Base-by-base conservation (phyloP, 192 early-diverging fungal species). In the Mortierella alpina region DNA sequence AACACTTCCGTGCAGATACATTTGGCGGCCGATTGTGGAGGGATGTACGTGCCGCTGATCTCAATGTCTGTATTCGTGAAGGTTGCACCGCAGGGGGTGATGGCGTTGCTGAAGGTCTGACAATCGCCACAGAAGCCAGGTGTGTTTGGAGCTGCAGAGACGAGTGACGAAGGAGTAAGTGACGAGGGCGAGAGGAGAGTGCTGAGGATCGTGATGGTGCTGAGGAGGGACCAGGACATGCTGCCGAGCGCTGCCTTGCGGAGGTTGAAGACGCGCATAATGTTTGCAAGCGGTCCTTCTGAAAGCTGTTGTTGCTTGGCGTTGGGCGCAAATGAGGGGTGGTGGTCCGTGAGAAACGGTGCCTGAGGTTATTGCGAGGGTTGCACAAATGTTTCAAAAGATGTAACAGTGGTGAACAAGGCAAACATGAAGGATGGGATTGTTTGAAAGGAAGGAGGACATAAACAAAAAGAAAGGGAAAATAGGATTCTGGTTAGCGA, bases 121-220 rank as follows among this genome's bases (percentile, higher is more conserved):
- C 76, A 79, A 50, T 79, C 76, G n/a, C 64, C 59, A 57, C 76
- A 79, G 64, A 79, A 79, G 8, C 76, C 76, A 7, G 70, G 0
- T 11, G 59, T 6, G 4, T 13, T 22, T 18, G 54, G 42, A 9
- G 56, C 69, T n/a, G 69, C 76, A 17, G 52, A 48, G 23, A 54
- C 76, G 18, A 50, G 31, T 6, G 59, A 45, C 23, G 46, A 55
- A 2, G 17, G 47, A 48, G 59, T 59, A 62, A 10, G 41, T 10
- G 31, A n/a, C 14, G 55, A 64, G 31, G 13, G 52, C 14, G 56
- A 44, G 59, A 79, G 20, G 41, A 79, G 46, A 52, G 61, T 39
- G 12, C 31, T 55, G 12, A 65, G 14, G 59, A 72, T 5, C 20
- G 66, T 14, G 23, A 64, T n/a, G 14, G 42, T n/a, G 44, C 23